Conservation (phyloP, 2,329 filamentous ascomycete genomes). For the Fusarium tjaetaba region DNA sequence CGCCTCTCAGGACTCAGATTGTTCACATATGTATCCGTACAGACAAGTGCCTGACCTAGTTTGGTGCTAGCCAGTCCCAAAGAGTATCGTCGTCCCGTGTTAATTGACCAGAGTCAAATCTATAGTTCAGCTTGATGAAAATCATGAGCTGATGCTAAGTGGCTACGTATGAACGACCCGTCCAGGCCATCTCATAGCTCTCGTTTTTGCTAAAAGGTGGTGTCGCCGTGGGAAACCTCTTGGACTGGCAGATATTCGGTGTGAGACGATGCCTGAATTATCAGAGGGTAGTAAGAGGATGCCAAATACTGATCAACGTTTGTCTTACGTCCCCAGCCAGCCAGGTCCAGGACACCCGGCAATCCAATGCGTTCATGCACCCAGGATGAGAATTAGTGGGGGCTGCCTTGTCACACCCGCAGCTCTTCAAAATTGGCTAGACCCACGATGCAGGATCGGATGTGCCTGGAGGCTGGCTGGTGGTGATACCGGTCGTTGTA, state of each 20-base stretch:
- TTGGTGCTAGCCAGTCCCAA: constrained; percentile 28
- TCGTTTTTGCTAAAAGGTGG: background rate
- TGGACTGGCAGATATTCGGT: background rate
- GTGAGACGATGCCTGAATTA: background rate
- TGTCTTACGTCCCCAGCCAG: constrained; percentile 9
- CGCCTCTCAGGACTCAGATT: constrained; percentile 34
- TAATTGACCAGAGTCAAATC: constrained; percentile 13
- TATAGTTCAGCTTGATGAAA: constrained; percentile 11
- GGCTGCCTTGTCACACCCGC: constrained; percentile 24
- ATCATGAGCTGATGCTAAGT: constrained; percentile 4
- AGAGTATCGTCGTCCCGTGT: constrained; percentile 23
- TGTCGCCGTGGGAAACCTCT: constrained; percentile 11
- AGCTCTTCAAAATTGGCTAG: constrained; percentile 20
- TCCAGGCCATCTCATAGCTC: background rate
- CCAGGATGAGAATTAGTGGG: constrained; percentile 18
- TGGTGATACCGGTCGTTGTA: background rate
- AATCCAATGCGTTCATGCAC: constrained; percentile 41
- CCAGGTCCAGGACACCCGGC: constrained; percentile 19
- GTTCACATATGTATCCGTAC: background rate
- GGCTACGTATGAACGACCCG: background rate
- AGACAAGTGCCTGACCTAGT: constrained; percentile 10
- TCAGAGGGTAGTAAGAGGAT: background rate
- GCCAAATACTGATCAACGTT: constrained; percentile 18
- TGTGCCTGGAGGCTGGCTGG: constrained; percentile 12
- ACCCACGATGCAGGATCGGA: constrained; percentile 24